Evolutionary conservation across 352 stramenopile species (phyloP).

Genomic region (Globisporangium splendens): DNA sequence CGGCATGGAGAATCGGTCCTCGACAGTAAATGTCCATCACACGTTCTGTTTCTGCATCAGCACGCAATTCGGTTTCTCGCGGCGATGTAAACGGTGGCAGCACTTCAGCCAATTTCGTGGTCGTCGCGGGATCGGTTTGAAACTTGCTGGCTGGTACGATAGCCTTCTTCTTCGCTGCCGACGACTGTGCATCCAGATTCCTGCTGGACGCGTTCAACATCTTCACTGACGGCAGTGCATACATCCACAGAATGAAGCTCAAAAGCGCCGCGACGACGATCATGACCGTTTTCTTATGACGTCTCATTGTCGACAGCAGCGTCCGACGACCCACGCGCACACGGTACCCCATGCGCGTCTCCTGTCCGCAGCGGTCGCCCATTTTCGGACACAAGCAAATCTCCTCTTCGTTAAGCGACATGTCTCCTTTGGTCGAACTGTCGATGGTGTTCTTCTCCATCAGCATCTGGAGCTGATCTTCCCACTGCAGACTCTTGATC

Average conservation of each 20-base stretch:
- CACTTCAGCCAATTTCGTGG: background rate
- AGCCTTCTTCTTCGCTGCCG: too few relatives aligned
- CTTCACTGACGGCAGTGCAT: background rate
- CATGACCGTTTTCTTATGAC: conserved; percentile 2
- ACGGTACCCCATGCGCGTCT: background rate
- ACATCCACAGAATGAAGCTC: background rate
- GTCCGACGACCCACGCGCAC: background rate
- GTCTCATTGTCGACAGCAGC: conserved; percentile 6
- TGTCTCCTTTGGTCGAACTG: too few relatives aligned
- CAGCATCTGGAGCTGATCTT: background rate
- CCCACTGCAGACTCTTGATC: background rate
- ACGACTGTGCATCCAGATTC: too few relatives aligned
- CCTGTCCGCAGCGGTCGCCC: background rate
- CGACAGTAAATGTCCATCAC: conserved; percentile 76
- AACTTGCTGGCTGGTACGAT: background rate
- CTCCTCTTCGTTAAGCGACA: background rate
- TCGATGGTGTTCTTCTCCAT: background rate
- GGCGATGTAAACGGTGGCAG: conserved; percentile 15
- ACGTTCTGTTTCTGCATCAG: conserved; percentile 48
- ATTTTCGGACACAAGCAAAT: conserved; percentile 6
- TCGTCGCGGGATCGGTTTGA: background rate
- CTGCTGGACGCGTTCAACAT: background rate
- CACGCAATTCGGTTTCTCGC: conserved; percentile 16
- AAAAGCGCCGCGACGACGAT: background rate
- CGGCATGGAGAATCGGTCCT: conserved; percentile 56